A percentile compares a stretch with the other conserved stretches of the same genome.
These are phyloP conservation scores for Sphagnum tenellum DNA, from an alignment of 225 moss, liverwort and hornwort genomes.

Conservation along the genomic window DNA sequence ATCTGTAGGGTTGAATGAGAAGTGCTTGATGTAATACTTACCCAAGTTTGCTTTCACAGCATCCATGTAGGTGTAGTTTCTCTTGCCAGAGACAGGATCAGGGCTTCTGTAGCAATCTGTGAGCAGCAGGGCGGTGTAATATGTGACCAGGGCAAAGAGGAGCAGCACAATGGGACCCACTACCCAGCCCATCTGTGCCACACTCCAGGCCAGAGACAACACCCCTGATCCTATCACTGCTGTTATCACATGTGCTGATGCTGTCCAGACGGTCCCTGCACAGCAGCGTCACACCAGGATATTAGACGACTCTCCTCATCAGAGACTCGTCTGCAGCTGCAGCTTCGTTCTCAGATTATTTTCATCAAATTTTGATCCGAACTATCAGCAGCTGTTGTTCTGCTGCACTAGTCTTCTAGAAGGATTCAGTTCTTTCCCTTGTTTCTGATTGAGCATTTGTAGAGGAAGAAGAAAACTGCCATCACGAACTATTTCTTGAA, in stretches of 20 bases:
- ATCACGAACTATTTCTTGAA: too few relatives aligned
- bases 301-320: too few relatives aligned
- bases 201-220: constrained; percentile 59
- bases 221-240: constrained; percentile 75
- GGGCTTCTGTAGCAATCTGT: constrained; percentile 54
- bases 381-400: too few relatives aligned
- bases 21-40: constrained; percentile 8
- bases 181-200: constrained; percentile 69
- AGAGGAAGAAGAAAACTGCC: too few relatives aligned
- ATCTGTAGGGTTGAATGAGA: too few relatives aligned
- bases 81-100: constrained; percentile 51
- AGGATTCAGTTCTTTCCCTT: too few relatives aligned
- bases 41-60: constrained; percentile 55
- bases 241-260: constrained; percentile 58
- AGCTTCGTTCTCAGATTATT: too few relatives aligned
- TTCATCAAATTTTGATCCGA: too few relatives aligned
- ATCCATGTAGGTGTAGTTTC: constrained; percentile 65
- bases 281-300: too few relatives aligned
- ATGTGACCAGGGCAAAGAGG: constrained; percentile 50
- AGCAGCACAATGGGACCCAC: constrained; percentile 51
- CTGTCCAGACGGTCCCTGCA: constrained; percentile 57
- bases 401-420: too few relatives aligned
- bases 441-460: too few relatives aligned
- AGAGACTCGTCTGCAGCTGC: too few relatives aligned
- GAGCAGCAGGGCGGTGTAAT: constrained; percentile 47